phyloP scores from a whole-genome alignment of 2,329 filamentous ascomycete genomes.

The Cryphonectria carpinicola region DNA sequence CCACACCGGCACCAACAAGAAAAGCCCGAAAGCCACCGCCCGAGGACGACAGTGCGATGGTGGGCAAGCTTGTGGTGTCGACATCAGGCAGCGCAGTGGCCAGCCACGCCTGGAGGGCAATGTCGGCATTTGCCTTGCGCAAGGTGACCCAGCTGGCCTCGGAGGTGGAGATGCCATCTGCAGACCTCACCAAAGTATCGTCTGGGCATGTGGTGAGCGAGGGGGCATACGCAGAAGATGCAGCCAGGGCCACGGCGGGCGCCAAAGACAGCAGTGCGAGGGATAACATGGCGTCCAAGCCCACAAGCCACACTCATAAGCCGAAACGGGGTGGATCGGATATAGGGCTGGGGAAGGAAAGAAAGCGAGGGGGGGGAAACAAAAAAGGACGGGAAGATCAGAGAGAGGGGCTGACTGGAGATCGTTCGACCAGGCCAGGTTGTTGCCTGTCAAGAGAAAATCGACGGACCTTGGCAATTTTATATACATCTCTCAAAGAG shows the following conservation, averaged over 20 bases:
- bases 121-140: conserved; percentile 21
- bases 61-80: conserved; percentile 28
- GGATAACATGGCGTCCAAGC: conserved; percentile 11
- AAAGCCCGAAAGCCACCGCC: conserved; percentile 38
- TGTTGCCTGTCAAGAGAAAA: neutral
- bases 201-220: conserved; percentile 14
- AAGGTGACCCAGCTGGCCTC: conserved; percentile 16
- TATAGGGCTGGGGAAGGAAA: too few relatives aligned
- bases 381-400: neutral
- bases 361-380: neutral
- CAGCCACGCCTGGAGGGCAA: conserved; percentile 21
- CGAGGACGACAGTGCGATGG: conserved; percentile 34
- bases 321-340: neutral
- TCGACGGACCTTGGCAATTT: neutral
- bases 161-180: conserved; percentile 22
- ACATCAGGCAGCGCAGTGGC: conserved; percentile 16
- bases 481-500: neutral
- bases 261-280: conserved; percentile 16
- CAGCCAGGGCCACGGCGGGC: conserved; percentile 19
- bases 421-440: neutral
- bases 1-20: conserved; percentile 36
- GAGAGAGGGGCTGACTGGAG: neutral
- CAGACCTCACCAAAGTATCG: conserved; percentile 22
- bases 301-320: neutral
- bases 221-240: conserved; percentile 12